Evolutionary conservation across 768 basidiomycete species (phyloP).

Genomic region (Leucocoprinus birnbaumii): DNA sequence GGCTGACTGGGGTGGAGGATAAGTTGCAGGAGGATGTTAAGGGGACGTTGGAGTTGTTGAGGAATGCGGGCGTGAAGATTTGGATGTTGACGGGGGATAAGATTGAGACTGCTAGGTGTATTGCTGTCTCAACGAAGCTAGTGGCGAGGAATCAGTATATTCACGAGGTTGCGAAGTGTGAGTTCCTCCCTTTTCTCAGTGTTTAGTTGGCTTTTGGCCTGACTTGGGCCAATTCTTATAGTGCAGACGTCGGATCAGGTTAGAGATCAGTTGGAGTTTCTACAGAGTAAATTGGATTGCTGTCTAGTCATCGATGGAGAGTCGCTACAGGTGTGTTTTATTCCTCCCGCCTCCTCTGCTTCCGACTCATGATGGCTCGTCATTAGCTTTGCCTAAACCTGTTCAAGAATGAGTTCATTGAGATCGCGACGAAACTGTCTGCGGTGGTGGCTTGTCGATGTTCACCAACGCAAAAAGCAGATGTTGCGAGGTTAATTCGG

Average conservation of each 20-base stretch:
- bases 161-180: conserved; percentile 92
- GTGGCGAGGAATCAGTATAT: conserved; percentile 97
- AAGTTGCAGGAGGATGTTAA: conserved; percentile 98
- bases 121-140: conserved; percentile 95
- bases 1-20: conserved; percentile 98
- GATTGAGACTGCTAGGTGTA: conserved; percentile 97
- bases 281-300: conserved; percentile 93
- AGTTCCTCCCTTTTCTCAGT: conserved; percentile 21
- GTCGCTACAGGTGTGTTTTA: conserved; percentile 74
- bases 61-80: conserved; percentile 97
- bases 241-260: conserved; percentile 84
- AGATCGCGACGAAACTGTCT: conserved; percentile 92
- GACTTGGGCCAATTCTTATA: conserved; percentile 29
- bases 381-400: conserved; percentile 82
- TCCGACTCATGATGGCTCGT: not conserved
- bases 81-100: conserved; percentile 99
- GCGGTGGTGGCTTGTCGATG: conserved; percentile 98
- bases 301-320: conserved; percentile 99
- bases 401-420: conserved; percentile 93
- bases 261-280: conserved; percentile 86
- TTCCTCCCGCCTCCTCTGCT: not conserved
- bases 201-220: not conserved
- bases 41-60: conserved; percentile 84
- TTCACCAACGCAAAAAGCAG: conserved; percentile 98
- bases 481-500: conserved; percentile 92